Percentiles rank a stretch among this genome's conserved stretches.
These are phyloP conservation scores for Kodamaea lidongshanica DNA, from an alignment of 805 yeast genomes.

Conservation along the genomic window DNA sequence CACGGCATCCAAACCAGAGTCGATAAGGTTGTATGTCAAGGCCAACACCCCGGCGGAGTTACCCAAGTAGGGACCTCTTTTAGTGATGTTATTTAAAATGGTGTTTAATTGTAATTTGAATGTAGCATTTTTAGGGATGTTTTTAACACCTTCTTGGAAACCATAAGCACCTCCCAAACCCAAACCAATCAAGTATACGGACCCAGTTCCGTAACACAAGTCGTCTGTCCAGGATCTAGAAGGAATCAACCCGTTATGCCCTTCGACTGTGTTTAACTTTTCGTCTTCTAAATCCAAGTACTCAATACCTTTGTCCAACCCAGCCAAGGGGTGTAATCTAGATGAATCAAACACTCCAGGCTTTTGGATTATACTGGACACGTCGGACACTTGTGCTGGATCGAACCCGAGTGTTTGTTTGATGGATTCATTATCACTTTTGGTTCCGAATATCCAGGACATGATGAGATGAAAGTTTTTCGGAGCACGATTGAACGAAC, in stretches of 20 bases:
- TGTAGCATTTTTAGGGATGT: slow-evolving; percentile 70
- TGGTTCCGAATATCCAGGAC: slow-evolving; percentile 50
- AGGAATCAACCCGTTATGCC: slow-evolving; percentile 88
- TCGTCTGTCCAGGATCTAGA: slow-evolving; percentile 98
- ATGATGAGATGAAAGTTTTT: slow-evolving; percentile 14
- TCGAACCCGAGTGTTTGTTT: slow-evolving; percentile 52
- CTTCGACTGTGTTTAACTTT: slow-evolving; percentile 66
- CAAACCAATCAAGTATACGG: slow-evolving; percentile 79
- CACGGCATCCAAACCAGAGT: slow-evolving; percentile 67
- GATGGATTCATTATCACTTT: slow-evolving; percentile 17
- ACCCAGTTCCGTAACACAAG: slow-evolving; percentile 95
- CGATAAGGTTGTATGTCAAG: slow-evolving; percentile 76
- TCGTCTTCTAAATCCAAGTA: slow-evolving; percentile 84
- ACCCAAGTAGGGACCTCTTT: slow-evolving; percentile 94
- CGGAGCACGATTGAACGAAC: neutral
- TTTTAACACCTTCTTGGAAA: slow-evolving; percentile 74
- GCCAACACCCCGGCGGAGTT: slow-evolving; percentile 95
- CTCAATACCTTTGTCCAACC: slow-evolving; percentile 83
- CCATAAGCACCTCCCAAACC: slow-evolving; percentile 90
- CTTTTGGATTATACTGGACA: slow-evolving; percentile 53
- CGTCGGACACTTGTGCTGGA: slow-evolving; percentile 57
- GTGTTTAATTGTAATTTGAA: slow-evolving; percentile 83
- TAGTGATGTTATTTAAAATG: slow-evolving; percentile 83
- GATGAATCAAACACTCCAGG: slow-evolving; percentile 63
- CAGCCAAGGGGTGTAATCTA: slow-evolving; percentile 86